Conservation (phyloP, 176 grass and related monocot species). For the Phyllostachys edulis region DNA sequence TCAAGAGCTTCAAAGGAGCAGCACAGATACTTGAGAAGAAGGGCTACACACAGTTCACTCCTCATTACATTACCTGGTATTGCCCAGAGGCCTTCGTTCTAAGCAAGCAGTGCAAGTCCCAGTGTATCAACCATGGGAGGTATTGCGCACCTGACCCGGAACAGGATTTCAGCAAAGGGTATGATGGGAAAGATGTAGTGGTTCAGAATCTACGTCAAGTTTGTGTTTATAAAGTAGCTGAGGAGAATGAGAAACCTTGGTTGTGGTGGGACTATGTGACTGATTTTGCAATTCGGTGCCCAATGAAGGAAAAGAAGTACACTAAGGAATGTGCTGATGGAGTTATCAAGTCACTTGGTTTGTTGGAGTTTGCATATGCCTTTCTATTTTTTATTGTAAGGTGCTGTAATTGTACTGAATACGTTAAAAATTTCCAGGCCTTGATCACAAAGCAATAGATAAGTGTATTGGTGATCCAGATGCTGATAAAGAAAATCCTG, state of each 20-base stretch:
- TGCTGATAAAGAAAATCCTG: slow-evolving; percentile 66
- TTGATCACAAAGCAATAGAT: slow-evolving; percentile 67
- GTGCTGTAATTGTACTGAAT: slow-evolving; percentile 10
- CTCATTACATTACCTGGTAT: slow-evolving; percentile 91
- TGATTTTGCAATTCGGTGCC: slow-evolving; percentile 66
- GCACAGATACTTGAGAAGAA: slow-evolving; percentile 81
- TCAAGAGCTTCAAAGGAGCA: slow-evolving; percentile 76
- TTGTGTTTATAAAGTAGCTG: slow-evolving; percentile 68
- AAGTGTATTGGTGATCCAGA: slow-evolving; percentile 70
- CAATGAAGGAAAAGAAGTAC: slow-evolving; percentile 86
- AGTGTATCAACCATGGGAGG: slow-evolving; percentile 74
- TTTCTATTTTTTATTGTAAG: background rate
- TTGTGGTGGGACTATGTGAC: slow-evolving; percentile 95
- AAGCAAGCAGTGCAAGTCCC: slow-evolving; percentile 79
- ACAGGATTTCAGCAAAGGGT: slow-evolving; percentile 87
- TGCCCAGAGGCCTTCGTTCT: slow-evolving; percentile 65
- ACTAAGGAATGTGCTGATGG: slow-evolving; percentile 63
- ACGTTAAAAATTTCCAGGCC: slow-evolving; percentile 39
- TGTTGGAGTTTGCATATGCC: slow-evolving; percentile 11
- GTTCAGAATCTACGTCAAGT: slow-evolving; percentile 77
- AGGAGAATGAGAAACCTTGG: slow-evolving; percentile 72
- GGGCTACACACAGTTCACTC: slow-evolving; percentile 75
- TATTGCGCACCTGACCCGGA: slow-evolving; percentile 84
- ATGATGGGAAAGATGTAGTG: slow-evolving; percentile 89
- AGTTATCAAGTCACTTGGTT: slow-evolving; percentile 82